A percentile compares a stretch with the other conserved stretches of the same genome.
These are phyloP conservation scores for Actinomucor elegans DNA, from an alignment of 371 early-diverging fungal genomes.

Conservation along the genomic window DNA sequence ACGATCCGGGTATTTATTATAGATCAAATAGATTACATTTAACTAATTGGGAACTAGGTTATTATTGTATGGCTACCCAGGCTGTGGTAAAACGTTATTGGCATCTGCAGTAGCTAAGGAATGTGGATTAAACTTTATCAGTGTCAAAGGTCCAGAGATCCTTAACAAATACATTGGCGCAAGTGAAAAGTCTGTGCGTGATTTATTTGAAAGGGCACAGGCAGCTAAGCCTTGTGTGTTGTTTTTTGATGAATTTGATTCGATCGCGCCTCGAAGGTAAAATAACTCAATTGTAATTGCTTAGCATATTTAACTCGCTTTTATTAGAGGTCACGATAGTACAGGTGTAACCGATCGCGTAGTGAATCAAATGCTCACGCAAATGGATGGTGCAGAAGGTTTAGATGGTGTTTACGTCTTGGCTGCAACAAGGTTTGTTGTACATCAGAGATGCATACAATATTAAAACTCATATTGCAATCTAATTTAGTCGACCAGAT, in stretches of 20 bases:
- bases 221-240: constrained; percentile 88
- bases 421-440: constrained; percentile 86
- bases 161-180: constrained; percentile 97
- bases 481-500: constrained; percentile 88
- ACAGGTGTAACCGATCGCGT: constrained; percentile 94
- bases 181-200: constrained; percentile 85
- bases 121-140: constrained; percentile 92
- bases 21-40: too few relatives aligned
- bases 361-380: constrained; percentile 95
- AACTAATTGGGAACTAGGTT: constrained; percentile 56
- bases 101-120: constrained; percentile 93
- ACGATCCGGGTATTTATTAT: constrained; percentile 78
- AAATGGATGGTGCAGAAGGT: constrained; percentile 97
- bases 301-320: neutral
- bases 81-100: constrained; percentile 92
- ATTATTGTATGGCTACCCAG: constrained; percentile 93
- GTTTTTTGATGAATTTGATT: constrained; percentile 98
- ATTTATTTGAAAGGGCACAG: constrained; percentile 93
- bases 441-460: constrained; percentile 2
- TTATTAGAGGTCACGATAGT: constrained; percentile 81
- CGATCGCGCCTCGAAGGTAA: constrained; percentile 85
- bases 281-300: neutral
- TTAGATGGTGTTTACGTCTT: constrained; percentile 89
- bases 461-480: neutral
- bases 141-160: constrained; percentile 95